Evolutionary conservation across 2,329 filamentous ascomycete genomes (phyloP), one percentile per base, ranked within the genome.

Genomic region (Cadophora sp.): DNA sequence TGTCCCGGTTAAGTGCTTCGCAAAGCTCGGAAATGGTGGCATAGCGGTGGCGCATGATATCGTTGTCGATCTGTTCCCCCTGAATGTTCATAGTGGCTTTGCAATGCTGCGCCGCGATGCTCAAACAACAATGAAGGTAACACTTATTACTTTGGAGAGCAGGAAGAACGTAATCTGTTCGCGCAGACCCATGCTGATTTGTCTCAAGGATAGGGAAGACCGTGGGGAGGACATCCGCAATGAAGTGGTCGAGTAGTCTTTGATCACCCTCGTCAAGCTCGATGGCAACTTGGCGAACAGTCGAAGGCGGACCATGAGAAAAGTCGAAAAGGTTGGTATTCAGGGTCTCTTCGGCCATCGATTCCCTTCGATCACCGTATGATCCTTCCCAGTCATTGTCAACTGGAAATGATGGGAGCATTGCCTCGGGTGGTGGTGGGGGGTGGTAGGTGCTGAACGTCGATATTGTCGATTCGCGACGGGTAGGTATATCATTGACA

Each of bases 51-150:
- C 92, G 90, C 87, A 97, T 91, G 77, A 98, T 97, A 78, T 97
- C 94, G 71, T 90, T 87, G 80, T 97, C 93, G 69, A 97, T 90
- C 76, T 94, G 89, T 66, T 93, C 91, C 64, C 85, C 87, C 59
- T 86, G 81, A 7, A 91, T 80, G 66, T 87, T 85, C 77, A 89
- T 86, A 0, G 91, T 92, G 2, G 91, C 89, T 84, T 97, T 97
- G 81, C 92, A 89, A 81, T 99, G 96, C 77, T 97, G 92, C 1
- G 94, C 95, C 9, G 96, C 90, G 69, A 97, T 93, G 83, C 93
- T 97, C 70, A 99, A 84, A 81, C 95, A 98, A 83, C 94, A 97
- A 84, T 98, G 94, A 37, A 97, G 86, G 80, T 97, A 99, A 73
- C 90, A 91, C 80, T 92, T 94, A 86, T 98, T 99, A 74, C 87